Evolutionary conservation across 768 basidiomycete species (phyloP).

Genomic region (Lyophyllum shimeji): DNA sequence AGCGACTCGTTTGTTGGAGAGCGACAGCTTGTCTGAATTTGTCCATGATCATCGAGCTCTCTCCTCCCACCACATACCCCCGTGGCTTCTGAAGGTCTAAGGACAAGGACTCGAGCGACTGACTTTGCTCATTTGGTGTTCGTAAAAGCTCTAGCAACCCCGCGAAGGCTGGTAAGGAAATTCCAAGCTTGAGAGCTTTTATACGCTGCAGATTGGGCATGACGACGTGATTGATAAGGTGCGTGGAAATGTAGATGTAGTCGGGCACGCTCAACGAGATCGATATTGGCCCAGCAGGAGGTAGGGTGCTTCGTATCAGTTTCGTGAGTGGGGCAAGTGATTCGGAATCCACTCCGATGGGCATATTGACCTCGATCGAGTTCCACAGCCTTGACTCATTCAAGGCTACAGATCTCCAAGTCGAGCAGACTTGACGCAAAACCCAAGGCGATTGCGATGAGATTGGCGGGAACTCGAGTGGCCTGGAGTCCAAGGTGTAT

Average conservation of each 20-base stretch:
- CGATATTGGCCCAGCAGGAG: not conserved
- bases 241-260: not conserved
- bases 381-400: not conserved
- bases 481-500: not conserved
- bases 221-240: not conserved
- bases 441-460: not conserved
- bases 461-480: not conserved
- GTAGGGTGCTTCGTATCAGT: not conserved
- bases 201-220: not conserved
- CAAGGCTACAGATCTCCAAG: not conserved
- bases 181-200: not conserved
- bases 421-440: not conserved
- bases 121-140: not conserved
- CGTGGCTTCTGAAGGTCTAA: not conserved
- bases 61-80: not conserved
- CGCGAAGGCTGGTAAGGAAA: not conserved
- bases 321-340: not conserved
- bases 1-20: not conserved
- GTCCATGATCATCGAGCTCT: not conserved
- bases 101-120: not conserved
- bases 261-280: not conserved
- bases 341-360: too few species aligned
- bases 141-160: not conserved
- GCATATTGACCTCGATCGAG: not conserved
- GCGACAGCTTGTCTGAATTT: not conserved